Percentiles rank a stretch among this genome's conserved stretches.
These are phyloP conservation scores for Phalaenopsis aphrodite DNA, from an alignment of 106 monocot genomes.

Conservation along the genomic window DNA sequence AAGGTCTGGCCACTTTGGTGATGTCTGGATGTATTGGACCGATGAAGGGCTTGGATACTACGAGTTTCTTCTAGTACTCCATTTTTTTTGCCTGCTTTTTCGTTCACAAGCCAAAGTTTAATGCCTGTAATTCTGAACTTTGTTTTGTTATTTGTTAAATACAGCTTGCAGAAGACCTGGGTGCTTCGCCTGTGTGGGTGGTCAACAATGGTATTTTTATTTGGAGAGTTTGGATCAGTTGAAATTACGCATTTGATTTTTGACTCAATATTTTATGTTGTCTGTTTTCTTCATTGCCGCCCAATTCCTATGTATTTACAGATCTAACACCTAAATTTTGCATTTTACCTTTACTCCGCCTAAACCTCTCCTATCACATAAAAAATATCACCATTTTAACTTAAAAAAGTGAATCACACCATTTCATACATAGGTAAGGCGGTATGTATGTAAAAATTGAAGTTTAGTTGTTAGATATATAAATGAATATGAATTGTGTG, in stretches of 20 bases:
- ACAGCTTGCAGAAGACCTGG: conserved; percentile 89
- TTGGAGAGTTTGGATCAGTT: background rate
- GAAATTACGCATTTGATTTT: background rate
- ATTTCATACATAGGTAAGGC: no score
- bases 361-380: no score
- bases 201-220: conserved; percentile 68
- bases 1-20: conserved; percentile 88
- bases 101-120: background rate
- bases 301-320: no score
- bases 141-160: background rate
- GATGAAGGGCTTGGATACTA: conserved; percentile 97
- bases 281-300: background rate
- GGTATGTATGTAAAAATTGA: no score
- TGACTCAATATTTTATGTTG: background rate
- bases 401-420: no score
- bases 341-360: no score
- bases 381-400: no score
- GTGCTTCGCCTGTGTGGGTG: conserved; percentile 78
- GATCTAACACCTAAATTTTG: no score
- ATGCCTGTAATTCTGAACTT: background rate
- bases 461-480: no score
- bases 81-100: background rate
- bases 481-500: no score
- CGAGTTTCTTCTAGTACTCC: conserved; percentile 81
- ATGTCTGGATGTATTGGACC: conserved; percentile 97